Percentiles rank a stretch among this genome's conserved stretches.
Conservation (phyloP, 164 flowering plant genomes). For the Pachysandra terminalis region DNA sequence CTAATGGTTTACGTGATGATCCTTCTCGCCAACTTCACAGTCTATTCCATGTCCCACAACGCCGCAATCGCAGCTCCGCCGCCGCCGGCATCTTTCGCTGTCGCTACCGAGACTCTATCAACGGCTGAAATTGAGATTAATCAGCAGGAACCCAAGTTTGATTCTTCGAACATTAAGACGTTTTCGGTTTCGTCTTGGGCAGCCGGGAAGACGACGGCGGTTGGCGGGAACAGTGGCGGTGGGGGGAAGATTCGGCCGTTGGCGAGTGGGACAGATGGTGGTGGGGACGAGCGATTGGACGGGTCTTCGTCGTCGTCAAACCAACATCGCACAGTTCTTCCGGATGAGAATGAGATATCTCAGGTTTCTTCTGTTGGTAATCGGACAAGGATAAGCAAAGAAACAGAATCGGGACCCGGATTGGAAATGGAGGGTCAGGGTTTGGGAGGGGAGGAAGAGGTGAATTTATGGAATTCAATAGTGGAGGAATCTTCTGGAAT, state of each 20-base stretch:
- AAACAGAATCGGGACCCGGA: conserved; percentile 27
- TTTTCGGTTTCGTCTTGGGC: conserved; percentile 34
- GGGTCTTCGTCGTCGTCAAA: conserved; percentile 17
- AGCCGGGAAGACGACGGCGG: conserved; percentile 50
- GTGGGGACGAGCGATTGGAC: conserved; percentile 48
- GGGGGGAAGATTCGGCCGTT: conserved; percentile 50
- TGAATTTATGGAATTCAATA: conserved; percentile 53
- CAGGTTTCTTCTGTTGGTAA: conserved; percentile 32
- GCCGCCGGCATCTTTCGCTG: conserved; percentile 8
- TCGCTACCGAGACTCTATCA: conserved; percentile 23
- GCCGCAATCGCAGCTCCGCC: conserved; percentile 49
- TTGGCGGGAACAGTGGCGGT: conserved; percentile 68
- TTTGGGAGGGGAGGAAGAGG: conserved; percentile 35
- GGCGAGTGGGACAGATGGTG: conserved; percentile 67
- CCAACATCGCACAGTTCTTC: conserved; percentile 30
- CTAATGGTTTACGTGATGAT: conserved; percentile 93
- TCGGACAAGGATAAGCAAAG: conserved; percentile 20
- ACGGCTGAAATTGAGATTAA: conserved; percentile 21
- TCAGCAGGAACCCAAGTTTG: conserved; percentile 26
- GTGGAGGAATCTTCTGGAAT: conserved; percentile 60
- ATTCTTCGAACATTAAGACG: conserved; percentile 39
- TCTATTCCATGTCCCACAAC: conserved; percentile 60
- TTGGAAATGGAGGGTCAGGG: not conserved
- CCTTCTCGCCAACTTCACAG: conserved; percentile 84
- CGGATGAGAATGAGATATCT: conserved; percentile 43